Percentiles rank a stretch among this genome's conserved stretches.
These are phyloP conservation scores for Aspergillus spinulosporus DNA, from an alignment of 2,329 filamentous ascomycete species.

Conservation along the genomic window DNA sequence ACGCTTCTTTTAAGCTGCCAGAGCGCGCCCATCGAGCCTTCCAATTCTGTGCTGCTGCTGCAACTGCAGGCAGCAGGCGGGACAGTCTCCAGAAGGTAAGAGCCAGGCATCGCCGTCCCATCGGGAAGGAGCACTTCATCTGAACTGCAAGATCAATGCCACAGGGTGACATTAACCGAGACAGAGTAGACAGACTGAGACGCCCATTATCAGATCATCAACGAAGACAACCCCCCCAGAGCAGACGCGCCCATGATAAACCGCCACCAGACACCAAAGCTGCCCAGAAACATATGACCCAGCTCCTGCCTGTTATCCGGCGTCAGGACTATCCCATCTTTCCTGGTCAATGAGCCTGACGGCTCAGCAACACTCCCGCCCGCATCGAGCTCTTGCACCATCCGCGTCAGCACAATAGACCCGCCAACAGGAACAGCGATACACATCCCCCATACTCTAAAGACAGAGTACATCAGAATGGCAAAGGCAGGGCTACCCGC, in stretches of 20 bases:
- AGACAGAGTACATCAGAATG: slow-evolving; percentile 43
- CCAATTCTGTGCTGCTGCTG: background rate
- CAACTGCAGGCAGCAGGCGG: background rate
- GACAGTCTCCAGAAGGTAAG: background rate
- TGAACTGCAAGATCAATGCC: too few species aligned
- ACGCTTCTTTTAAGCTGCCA: background rate
- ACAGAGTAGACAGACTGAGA: background rate
- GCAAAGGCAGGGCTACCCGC: slow-evolving; percentile 16
- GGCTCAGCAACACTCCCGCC: slow-evolving; percentile 11
- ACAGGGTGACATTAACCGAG: background rate
- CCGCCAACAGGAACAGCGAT: slow-evolving; percentile 45
- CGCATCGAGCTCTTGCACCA: slow-evolving; percentile 29
- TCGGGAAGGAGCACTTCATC: background rate
- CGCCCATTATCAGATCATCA: slow-evolving; percentile 8
- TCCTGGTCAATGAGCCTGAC: slow-evolving; percentile 7
- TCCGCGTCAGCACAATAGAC: slow-evolving; percentile 45
- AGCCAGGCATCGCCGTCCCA: background rate
- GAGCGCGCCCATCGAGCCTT: background rate
- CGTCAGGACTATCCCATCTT: slow-evolving; percentile 19
- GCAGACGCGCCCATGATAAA: slow-evolving; percentile 29
- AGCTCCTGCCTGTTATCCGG: slow-evolving; percentile 22
- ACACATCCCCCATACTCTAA: slow-evolving; percentile 47
- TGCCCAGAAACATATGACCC: slow-evolving; percentile 22
- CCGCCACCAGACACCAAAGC: slow-evolving; percentile 30
- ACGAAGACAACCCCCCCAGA: slow-evolving; percentile 24